Evolutionary conservation across 169 alveolate genomes (phyloP).

Genomic region (Neospora caninum): DNA sequence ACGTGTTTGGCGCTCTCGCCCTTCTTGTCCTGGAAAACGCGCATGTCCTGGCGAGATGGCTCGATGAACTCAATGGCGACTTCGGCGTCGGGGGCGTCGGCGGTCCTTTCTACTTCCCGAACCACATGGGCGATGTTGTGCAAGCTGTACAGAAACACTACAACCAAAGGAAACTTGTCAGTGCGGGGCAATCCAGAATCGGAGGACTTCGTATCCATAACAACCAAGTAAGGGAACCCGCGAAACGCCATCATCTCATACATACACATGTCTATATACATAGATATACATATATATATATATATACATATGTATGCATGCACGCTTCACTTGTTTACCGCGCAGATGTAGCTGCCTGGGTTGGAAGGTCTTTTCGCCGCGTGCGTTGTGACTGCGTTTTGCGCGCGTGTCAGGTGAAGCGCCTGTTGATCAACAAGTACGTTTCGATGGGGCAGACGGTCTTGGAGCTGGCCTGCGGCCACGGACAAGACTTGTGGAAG

Average conservation of each 20-base stretch:
- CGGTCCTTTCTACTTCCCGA: conserved; percentile 64
- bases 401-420: conserved; percentile 70
- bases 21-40: conserved; percentile 15
- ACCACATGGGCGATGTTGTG: conserved; percentile 71
- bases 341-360: too few species aligned
- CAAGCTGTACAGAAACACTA: conserved; percentile 69
- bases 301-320: neutral
- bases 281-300: neutral
- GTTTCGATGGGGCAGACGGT: conserved; percentile 61
- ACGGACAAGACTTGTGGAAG: conserved; percentile 81
- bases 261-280: neutral
- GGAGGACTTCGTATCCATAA: conserved; percentile 68
- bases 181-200: conserved; percentile 67
- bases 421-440: conserved; percentile 68
- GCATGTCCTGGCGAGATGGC: conserved; percentile 17
- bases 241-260: neutral
- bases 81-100: neutral
- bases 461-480: conserved; percentile 82
- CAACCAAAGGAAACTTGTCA: conserved; percentile 64
- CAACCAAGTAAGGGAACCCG: conserved; percentile 28
- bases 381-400: too few species aligned
- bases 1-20: conserved; percentile 24
- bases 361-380: too few species aligned
- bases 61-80: neutral
- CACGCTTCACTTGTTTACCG: too few species aligned